Evolutionary conservation across 345 rosid genomes (phyloP), one percentile per base, ranked within the genome.

Genomic region (Excoecaria cochinchinensis): DNA sequence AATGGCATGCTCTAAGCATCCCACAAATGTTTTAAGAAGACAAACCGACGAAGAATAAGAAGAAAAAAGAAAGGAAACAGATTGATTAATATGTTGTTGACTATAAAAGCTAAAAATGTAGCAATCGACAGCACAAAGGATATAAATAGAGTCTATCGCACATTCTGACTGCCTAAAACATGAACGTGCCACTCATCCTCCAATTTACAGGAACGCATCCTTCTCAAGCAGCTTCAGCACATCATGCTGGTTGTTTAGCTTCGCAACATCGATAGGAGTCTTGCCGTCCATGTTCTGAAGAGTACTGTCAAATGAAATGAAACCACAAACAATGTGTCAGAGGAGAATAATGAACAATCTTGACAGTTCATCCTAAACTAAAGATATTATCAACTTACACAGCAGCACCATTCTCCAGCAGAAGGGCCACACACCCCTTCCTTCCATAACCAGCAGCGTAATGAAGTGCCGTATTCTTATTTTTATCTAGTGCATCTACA

Each of bases 381-480:
- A n/a, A 15, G 15, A 16, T 44, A 22, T 42, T 17, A 47, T 64
- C 53, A 55, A 80, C 98, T 93, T 91, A 95, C 99, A 95, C 98
- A 67, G 99, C 96, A 57, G 99, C 99, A 6, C 96, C 99, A 50
- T 90, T 91, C 72, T 90, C 93, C 42, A 95, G 88, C 31, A 95
- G 87, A 76, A 95, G 94, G 82, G 94, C 86, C 10, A 95, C 98
- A 76, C 99, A 95, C 64, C 92, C 99, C 84, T 95, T 91, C 82
- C 92, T 92, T 40, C 99, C 98, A 77, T 95, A 95, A 68, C 99
- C 99, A 73, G 99, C 97, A 15, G 99, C 95, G 56, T 95, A 95
- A 77, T 95, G 99, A 58, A 95, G 92, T 10, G 98, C 97, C 4
- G 99, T 95, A 84, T 95, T 95, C 86, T 93, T 95, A 80, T 95